Percentiles rank a stretch among this genome's conserved stretches.
Conservation (phyloP, 257 asterid genomes). For the Solanum peruvianum region DNA sequence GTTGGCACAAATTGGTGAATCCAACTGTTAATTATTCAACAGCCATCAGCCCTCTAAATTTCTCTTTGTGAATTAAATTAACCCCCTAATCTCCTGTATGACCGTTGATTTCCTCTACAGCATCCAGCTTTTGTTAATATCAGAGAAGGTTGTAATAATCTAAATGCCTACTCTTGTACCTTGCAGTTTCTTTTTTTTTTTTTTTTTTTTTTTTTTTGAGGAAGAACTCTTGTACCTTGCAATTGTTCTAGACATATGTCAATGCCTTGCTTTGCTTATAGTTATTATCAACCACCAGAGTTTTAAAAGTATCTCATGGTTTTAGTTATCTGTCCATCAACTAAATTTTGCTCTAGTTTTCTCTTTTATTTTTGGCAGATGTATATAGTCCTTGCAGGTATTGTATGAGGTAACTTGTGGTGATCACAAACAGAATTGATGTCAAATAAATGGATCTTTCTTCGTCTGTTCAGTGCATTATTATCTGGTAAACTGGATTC, state of each 20-base stretch:
- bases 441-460: not conserved
- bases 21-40: slow-evolving; percentile 32
- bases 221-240: not conserved
- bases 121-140: slow-evolving; percentile 1
- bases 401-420: not conserved
- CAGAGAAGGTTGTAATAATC: not conserved
- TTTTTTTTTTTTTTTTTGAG: not conserved
- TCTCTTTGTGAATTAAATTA: slow-evolving; percentile 15
- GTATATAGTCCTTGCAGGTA: not conserved
- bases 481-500: not conserved
- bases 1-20: slow-evolving; percentile 40
- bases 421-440: not conserved
- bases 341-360: not conserved
- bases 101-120: not conserved
- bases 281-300: not conserved
- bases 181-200: not conserved
- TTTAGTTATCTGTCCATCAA: not conserved
- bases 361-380: not conserved
- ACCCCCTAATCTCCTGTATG: slow-evolving; percentile 4
- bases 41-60: slow-evolving; percentile 18
- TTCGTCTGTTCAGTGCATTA: not conserved
- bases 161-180: not conserved
- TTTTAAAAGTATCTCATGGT: not conserved
- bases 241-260: not conserved
- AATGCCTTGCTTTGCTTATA: not conserved